Conservation (phyloP, 768 basidiomycete species). For the Glaciozyma martinii region DNA sequence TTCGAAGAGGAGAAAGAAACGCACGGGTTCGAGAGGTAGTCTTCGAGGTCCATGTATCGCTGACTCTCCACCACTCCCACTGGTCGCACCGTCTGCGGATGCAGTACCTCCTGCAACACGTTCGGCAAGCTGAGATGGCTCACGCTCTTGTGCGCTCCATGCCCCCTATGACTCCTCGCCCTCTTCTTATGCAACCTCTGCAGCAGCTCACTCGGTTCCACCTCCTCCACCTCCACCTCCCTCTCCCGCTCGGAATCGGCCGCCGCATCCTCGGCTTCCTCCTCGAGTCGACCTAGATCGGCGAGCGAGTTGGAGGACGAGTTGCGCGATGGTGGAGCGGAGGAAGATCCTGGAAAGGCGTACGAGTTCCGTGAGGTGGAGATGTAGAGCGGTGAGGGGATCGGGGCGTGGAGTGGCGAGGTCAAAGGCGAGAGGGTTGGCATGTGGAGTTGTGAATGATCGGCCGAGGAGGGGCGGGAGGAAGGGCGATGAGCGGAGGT, state of each 20-base stretch:
- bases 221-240: background rate
- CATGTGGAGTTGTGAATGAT: background rate
- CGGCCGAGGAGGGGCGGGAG: background rate
- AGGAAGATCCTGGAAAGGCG: background rate
- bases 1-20: background rate
- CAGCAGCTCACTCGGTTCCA: background rate
- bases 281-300: conserved; percentile 1
- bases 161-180: background rate
- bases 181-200: conserved; percentile 1
- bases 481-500: conserved; percentile 12
- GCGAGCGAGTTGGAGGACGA: conserved; percentile 7
- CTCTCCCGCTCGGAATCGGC: background rate
- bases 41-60: conserved; percentile 24
- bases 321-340: background rate
- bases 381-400: background rate
- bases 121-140: conserved; percentile 15
- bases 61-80: conserved; percentile 23
- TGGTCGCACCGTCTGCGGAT: conserved; percentile 19
- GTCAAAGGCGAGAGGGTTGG: background rate
- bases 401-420: background rate
- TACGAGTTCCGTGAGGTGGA: background rate
- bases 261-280: background rate
- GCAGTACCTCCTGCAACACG: conserved; percentile 28
- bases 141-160: background rate
- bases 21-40: conserved; percentile 1